Evolutionary conservation across 495 filamentous ascomycete species (phyloP), one percentile per base, ranked within the genome.

Genomic region (Neurospora tetraspora): DNA sequence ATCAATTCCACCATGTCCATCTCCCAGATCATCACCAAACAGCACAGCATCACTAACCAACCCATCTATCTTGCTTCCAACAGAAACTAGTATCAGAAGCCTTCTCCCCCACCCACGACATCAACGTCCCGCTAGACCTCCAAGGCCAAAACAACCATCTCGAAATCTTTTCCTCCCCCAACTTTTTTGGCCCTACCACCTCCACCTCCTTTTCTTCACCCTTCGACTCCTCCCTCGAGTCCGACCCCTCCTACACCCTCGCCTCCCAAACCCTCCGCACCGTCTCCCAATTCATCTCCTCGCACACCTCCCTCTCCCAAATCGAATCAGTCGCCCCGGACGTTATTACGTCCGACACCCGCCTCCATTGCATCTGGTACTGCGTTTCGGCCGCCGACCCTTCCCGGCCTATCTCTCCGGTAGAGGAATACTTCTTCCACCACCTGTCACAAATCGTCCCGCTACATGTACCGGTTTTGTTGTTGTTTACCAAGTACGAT

Each of bases 341-440:
- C n/a, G 43, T 47, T 1, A 47, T 47, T 1, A 11, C 43, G 8
- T 4, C 18, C 9, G 36, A 68, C 18, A 53, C 74, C 18, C 71
- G 69, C 23, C 70, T 77, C 68, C 78, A 80, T 73, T 74, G 72
- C 73, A 75, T 80, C 61, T 80, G 78, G 78, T 80, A 80, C 75
- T 80, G 78, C 69, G 77, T 78, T 11, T 74, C 78, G 0, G 73
- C 71, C 71, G 73, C 78, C 71, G 75, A 76, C 59, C 11, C 12
- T 5, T 36, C 31, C 37, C 70, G 77, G 1, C 20, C 71, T 5
- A 72, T 80, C 11, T 31, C 53, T 5, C 45, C 65, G 0, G 71
- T 77, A 10, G 78, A 80, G 69, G 53, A 34, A 14, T 73, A 71
- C 40, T 80, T 80, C 73, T 78, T 80, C 37, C 18, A 69, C 6